phyloP scores from a whole-genome alignment of 176 grass and related monocot genomes.

The Thalia dealbata region DNA sequence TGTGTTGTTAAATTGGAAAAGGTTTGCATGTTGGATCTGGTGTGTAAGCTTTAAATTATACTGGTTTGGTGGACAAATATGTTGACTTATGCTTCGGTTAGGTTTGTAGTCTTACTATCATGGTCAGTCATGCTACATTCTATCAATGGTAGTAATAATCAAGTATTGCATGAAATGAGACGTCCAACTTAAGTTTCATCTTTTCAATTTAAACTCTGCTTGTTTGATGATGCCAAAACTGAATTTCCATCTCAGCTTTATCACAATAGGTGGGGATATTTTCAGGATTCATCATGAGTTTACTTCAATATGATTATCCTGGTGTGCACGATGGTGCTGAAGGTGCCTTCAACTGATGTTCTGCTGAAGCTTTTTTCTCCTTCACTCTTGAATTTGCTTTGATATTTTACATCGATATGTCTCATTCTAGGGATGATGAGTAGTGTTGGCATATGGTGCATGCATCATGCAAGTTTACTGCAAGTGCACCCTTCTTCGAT shows the following conservation, averaged over 20 bases:
- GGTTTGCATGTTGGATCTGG: conserved; percentile 36
- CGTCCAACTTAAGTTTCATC: background rate
- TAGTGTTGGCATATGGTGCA: no score
- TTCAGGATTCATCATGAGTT: background rate
- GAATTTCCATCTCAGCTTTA: background rate
- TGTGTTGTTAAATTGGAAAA: conserved; percentile 6
- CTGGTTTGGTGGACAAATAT: conserved; percentile 22
- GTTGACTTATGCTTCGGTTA: background rate
- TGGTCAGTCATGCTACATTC: background rate
- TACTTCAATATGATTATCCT: no score
- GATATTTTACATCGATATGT: background rate
- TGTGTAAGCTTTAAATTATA: conserved; percentile 59
- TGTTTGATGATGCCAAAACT: background rate
- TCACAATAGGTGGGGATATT: background rate
- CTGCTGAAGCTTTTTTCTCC: no score
- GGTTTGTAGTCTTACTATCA: background rate
- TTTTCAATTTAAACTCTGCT: background rate
- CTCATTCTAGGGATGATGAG: background rate
- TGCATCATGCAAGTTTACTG: no score
- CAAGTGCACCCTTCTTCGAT: no score
- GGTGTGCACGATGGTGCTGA: no score
- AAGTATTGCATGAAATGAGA: background rate
- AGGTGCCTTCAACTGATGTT: no score
- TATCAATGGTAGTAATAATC: conserved; percentile 2
- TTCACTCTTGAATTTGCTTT: background rate